Percentiles rank a stretch among this genome's conserved stretches.
Evolutionary conservation across 257 asterid genomes (phyloP).

Genomic region (Ilex aquifolium): DNA sequence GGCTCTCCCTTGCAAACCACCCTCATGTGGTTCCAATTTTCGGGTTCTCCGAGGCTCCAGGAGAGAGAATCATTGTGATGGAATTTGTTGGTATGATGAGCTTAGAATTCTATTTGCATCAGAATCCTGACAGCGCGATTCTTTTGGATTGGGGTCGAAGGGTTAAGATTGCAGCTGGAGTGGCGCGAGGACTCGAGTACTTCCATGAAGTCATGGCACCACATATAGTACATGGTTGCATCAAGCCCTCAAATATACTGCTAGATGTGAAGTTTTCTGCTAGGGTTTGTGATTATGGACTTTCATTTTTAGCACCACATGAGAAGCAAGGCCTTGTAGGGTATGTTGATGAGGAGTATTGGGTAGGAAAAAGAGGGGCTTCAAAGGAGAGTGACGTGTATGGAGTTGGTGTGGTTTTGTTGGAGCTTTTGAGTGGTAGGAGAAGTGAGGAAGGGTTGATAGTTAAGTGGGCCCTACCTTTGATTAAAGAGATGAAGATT

Average conservation of each 20-base stretch:
- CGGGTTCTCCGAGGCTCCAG: constrained; percentile 90
- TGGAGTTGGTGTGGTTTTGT: constrained; percentile 73
- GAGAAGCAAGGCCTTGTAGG: constrained; percentile 49
- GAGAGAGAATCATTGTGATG: constrained; percentile 69
- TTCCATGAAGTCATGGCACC: constrained; percentile 61
- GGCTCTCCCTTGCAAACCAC: constrained; percentile 62
- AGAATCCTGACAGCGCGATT: constrained; percentile 45
- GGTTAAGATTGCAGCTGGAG: constrained; percentile 56
- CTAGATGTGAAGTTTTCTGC: constrained; percentile 60
- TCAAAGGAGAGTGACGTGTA: constrained; percentile 76
- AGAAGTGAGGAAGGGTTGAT: constrained; percentile 41
- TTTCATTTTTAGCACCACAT: constrained; percentile 48
- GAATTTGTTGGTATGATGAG: constrained; percentile 76
- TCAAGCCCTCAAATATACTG: constrained; percentile 72
- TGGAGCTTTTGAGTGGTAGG: constrained; percentile 80
- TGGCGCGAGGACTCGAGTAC: constrained; percentile 68
- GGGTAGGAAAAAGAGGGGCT: constrained; percentile 35
- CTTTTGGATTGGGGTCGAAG: constrained; percentile 66
- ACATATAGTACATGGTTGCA: constrained; percentile 63
- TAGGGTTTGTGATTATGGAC: constrained; percentile 62
- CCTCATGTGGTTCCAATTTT: constrained; percentile 60
- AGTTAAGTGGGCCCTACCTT: constrained; percentile 67
- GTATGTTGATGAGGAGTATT: constrained; percentile 58
- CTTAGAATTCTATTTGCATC: constrained; percentile 62
- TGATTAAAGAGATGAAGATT: constrained; percentile 50